These are phyloP conservation scores for Tremella yokohamensis DNA, from an alignment of 768 basidiomycete species.

Conservation along the genomic window DNA sequence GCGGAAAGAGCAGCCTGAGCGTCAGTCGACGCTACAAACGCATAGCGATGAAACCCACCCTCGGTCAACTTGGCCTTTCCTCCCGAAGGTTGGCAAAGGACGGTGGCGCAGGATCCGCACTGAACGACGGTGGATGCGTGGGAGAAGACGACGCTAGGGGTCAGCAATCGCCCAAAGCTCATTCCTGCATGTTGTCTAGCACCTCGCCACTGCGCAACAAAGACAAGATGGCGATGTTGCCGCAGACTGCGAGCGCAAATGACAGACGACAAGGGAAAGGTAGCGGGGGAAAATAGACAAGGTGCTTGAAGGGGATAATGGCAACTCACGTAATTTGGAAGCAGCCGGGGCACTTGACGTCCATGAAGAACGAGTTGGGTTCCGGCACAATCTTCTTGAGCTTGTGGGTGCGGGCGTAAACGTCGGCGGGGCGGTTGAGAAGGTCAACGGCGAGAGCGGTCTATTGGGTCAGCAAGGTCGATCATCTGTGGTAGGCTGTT, in stretches of 20 bases:
- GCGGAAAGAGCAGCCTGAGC: conserved; percentile 21
- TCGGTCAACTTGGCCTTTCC: conserved; percentile 97
- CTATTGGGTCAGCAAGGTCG: background rate
- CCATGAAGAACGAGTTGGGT: conserved; percentile 99
- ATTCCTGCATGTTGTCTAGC: no score
- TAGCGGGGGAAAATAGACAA: no score
- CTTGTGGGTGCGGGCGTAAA: conserved; percentile 90
- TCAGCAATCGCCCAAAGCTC: conserved; percentile 55
- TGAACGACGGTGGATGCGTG: conserved; percentile 97
- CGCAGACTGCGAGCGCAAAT: no score
- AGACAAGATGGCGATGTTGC: background rate
- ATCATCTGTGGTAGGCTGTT: no score
- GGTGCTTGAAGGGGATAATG: background rate
- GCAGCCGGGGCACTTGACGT: conserved; percentile 88
- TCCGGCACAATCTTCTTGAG: conserved; percentile 98
- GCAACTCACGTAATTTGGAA: conserved; percentile 52
- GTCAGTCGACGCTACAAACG: background rate
- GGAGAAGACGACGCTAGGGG: conserved; percentile 96
- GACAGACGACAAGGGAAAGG: no score
- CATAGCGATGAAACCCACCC: conserved; percentile 60
- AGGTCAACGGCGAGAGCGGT: conserved; percentile 92
- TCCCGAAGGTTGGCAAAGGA: conserved; percentile 96
- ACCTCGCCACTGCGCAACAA: no score
- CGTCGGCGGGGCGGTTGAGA: conserved; percentile 86
- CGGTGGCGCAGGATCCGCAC: conserved; percentile 85